These are phyloP conservation scores for Russula sp. DNA, from an alignment of 768 basidiomycete species.

Conservation along the genomic window DNA sequence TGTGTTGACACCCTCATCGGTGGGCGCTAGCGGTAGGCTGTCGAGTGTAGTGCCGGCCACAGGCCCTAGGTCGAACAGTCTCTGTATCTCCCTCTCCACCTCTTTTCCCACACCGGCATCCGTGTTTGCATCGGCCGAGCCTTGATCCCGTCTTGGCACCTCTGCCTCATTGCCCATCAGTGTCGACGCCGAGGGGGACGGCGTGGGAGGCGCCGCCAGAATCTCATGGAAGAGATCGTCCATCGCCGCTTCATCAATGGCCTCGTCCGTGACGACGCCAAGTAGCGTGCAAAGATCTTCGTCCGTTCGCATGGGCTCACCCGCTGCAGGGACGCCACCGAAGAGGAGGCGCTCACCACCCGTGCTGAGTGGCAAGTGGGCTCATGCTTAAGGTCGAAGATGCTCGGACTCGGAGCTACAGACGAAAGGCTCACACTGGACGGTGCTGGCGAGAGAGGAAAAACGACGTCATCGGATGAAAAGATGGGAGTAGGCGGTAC, in stretches of 20 bases:
- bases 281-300: constrained; percentile 5
- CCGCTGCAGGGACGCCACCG: constrained; percentile 89
- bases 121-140: not conserved
- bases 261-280: constrained; percentile 24
- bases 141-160: constrained; percentile 22
- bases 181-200: constrained; percentile 31
- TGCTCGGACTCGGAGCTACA: constrained; percentile 27
- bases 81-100: constrained; percentile 54
- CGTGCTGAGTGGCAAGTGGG: constrained; percentile 98
- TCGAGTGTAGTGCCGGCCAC: constrained; percentile 27
- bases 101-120: constrained; percentile 22
- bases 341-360: constrained; percentile 75
- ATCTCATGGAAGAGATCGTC: constrained; percentile 65
- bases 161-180: constrained; percentile 23
- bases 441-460: constrained; percentile 32
- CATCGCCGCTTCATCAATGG: constrained; percentile 55
- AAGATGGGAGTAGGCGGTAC: constrained; percentile 31
- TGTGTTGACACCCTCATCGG: constrained; percentile 23
- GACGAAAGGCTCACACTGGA: constrained; percentile 25
- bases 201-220: constrained; percentile 43
- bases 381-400: constrained; percentile 36
- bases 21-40: not conserved
- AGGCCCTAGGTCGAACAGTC: constrained; percentile 48
- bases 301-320: constrained; percentile 45
- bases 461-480: constrained; percentile 27